Evolutionary conservation across 805 yeast species (phyloP), one percentile per base, ranked within the genome.

Genomic region (Torulaspora quercuum): DNA sequence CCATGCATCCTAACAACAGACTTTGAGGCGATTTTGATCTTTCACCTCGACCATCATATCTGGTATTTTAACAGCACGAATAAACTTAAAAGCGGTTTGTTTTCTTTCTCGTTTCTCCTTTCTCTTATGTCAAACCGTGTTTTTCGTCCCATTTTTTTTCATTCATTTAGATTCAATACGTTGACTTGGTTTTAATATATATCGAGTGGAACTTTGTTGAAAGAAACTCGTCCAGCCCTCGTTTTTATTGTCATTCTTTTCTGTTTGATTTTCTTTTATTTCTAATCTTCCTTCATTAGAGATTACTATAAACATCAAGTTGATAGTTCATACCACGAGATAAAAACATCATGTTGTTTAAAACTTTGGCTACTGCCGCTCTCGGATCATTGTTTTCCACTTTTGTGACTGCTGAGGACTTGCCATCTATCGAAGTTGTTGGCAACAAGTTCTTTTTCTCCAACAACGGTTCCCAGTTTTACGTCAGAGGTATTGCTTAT

Each of bases 401-500:
- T 24, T 34, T 48, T n/a, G 64, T 46, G 25, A 39, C 52, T 17
- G 75, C 72, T 41, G 72, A 48, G 19, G 72, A 65, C 32, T 62
- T 76, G 45, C 84, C 87, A 45, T 71, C 80, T 23, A 76, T 83
- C 48, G 86, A 81, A 53, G 72, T 82, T 46, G 75, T 73, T 40
- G 90, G 90, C 45, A 82, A 80, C 73, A 82, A 82, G 62, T 82
- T 83, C 56, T 83, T 73, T 70, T 83, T 66, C 65, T 68, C 83
- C 41, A 80, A 79, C 64, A 82, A 82, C 55, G 90, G 89, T 34
- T 75, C 87, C 37, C 89, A 82, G 59, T 83, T 83, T 57, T 80
- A 72, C 63, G 75, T 83, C 53, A 78, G 69, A 55, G 94, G 92
- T 68, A 68, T 83, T 45, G 92, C 92, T 33, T 83, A 83, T 65